Percentiles rank a stretch among this genome's conserved stretches.
Evolutionary conservation across 345 rosid species (phyloP).

Genomic region (Eutrema japonicum): DNA sequence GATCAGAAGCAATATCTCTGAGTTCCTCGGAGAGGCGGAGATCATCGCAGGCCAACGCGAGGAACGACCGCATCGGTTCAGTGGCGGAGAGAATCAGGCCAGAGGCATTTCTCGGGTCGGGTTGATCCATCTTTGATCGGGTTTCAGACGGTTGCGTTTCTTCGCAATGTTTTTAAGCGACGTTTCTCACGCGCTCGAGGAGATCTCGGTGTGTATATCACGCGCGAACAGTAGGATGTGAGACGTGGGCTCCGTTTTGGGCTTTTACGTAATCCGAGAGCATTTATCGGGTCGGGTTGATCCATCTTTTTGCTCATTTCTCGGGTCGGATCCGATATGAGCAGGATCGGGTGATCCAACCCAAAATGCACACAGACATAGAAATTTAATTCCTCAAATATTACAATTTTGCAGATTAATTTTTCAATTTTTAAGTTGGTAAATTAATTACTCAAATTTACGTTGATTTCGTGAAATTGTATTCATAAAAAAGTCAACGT

Average conservation of each 20-base stretch:
- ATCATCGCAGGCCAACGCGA: constrained; percentile 48
- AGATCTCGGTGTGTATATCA: not conserved
- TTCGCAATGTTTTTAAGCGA: constrained; percentile 1
- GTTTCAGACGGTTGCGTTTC: not conserved
- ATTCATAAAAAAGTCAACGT: too few relatives aligned
- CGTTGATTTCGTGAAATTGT: too few relatives aligned
- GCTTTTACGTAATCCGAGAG: not conserved
- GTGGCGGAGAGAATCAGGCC: constrained; percentile 40
- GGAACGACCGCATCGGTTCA: constrained; percentile 38
- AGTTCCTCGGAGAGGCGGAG: constrained; percentile 54
- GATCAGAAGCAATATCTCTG: constrained; percentile 58
- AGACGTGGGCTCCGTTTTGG: constrained; percentile 5
- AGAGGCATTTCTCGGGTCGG: constrained; percentile 32
- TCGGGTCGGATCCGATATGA: not conserved
- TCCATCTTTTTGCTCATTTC: too few relatives aligned
- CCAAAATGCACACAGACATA: not conserved
- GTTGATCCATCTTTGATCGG: constrained; percentile 37
- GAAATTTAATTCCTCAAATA: too few relatives aligned
- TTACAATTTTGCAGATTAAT: too few relatives aligned
- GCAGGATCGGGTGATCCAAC: not conserved
- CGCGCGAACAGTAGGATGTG: not conserved
- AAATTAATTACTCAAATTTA: too few relatives aligned
- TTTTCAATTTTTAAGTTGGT: too few relatives aligned
- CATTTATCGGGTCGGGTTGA: too few relatives aligned
- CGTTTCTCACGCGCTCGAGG: not conserved